A percentile compares a stretch with the other conserved stretches of the same genome.
These are phyloP conservation scores for Punica granatum DNA, from an alignment of 345 rosid species.

Conservation along the genomic window DNA sequence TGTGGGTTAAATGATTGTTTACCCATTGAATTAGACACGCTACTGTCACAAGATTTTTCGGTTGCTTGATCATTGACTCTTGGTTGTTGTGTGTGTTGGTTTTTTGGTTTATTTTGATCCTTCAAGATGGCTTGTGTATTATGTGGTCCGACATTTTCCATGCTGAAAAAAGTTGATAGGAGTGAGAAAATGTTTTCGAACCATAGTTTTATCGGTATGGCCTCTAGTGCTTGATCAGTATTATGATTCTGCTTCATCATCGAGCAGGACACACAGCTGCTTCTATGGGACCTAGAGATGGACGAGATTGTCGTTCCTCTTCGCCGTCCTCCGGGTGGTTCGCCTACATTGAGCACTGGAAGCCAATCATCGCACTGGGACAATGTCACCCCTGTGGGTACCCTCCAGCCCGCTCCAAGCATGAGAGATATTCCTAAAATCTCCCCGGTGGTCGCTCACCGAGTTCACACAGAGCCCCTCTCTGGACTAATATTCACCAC, in stretches of 20 bases:
- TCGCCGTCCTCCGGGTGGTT: conserved; percentile 89
- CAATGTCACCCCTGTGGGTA: conserved; percentile 60
- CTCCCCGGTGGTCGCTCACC: conserved; percentile 78
- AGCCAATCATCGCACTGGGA: conserved; percentile 99
- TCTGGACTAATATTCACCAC: conserved; percentile 83
- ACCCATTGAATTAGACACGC: neutral
- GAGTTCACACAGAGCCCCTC: conserved; percentile 91
- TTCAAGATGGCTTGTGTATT: neutral
- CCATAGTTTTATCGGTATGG: neutral
- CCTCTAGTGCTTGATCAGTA: neutral
- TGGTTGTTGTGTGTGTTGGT: neutral
- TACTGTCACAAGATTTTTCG: neutral
- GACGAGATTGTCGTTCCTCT: conserved; percentile 97
- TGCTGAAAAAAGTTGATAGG: neutral
- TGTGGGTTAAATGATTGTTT: neutral
- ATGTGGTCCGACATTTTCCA: neutral
- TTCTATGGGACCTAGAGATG: conserved; percentile 97
- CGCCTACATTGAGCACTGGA: conserved; percentile 92
- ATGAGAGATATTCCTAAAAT: conserved; percentile 89
- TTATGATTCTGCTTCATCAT: conserved; percentile 6
- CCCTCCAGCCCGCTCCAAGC: conserved; percentile 92
- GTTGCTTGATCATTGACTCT: neutral
- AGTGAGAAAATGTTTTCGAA: neutral
- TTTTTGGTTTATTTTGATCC: neutral
- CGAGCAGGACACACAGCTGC: conserved; percentile 84